Conservation (phyloP, 257 asterid species). For the Salvia splendens region DNA sequence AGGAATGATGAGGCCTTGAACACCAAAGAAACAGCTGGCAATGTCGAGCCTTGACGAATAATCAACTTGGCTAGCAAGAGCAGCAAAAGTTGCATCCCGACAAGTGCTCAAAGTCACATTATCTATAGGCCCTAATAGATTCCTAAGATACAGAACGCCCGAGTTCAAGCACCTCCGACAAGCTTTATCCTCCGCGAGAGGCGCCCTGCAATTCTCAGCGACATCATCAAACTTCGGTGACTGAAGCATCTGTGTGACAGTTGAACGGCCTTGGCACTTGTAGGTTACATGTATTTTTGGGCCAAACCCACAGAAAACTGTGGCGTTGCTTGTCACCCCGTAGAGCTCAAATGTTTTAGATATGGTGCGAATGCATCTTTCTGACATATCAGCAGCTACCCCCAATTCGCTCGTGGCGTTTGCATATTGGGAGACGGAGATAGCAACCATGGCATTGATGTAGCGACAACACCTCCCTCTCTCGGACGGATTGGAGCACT, state of each 20-base stretch:
- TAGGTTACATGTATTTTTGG: constrained; percentile 79
- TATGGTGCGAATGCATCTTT: constrained; percentile 59
- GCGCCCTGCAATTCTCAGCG: constrained; percentile 57
- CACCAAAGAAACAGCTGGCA: constrained; percentile 90
- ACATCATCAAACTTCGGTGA: constrained; percentile 70
- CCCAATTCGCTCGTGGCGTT: constrained; percentile 68
- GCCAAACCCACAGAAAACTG: constrained; percentile 80
- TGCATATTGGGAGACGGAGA: constrained; percentile 80
- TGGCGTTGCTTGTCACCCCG: constrained; percentile 69
- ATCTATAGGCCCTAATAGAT: constrained; percentile 66
- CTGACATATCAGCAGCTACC: constrained; percentile 55
- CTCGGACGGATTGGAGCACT: constrained; percentile 67
- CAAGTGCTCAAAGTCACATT: constrained; percentile 86
- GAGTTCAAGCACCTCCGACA: constrained; percentile 86
- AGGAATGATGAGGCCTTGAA: constrained; percentile 55
- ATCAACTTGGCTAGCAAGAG: constrained; percentile 81
- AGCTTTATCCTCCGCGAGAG: constrained; percentile 47
- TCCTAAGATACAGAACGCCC: constrained; percentile 73
- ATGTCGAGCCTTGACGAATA: constrained; percentile 53
- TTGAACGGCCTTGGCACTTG: constrained; percentile 77
- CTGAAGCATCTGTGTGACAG: constrained; percentile 68
- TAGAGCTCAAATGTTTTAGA: constrained; percentile 64
- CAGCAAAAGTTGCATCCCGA: constrained; percentile 87
- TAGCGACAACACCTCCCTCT: constrained; percentile 86
- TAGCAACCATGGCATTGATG: constrained; percentile 77